Evolutionary conservation across 2,329 filamentous ascomycete species (phyloP).

Genomic region (Neurospora sp.): DNA sequence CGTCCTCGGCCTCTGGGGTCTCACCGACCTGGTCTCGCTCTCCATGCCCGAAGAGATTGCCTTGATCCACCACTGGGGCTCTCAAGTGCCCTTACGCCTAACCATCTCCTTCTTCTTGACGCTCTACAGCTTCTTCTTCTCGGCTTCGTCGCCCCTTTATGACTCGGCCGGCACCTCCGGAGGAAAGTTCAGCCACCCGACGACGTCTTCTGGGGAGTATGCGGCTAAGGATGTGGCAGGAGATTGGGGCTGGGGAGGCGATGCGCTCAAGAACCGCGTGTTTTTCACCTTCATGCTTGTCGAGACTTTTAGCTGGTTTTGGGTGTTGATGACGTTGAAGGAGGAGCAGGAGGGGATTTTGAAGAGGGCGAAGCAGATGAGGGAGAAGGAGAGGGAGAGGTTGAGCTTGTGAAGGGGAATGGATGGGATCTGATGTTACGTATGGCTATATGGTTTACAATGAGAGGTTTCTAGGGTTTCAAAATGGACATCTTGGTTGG

Average conservation of each 20-base stretch:
- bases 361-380: background rate
- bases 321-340: constrained; percentile 63
- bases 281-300: constrained; percentile 79
- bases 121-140: constrained; percentile 56
- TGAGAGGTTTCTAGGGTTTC: background rate
- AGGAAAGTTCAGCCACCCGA: constrained; percentile 5
- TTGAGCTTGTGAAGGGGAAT: too few species aligned
- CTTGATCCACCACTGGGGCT: constrained; percentile 53
- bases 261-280: constrained; percentile 71
- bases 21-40: constrained; percentile 56
- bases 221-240: background rate
- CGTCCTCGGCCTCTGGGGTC: constrained; percentile 50
- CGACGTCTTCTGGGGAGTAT: constrained; percentile 7
- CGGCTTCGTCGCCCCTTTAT: constrained; percentile 39
- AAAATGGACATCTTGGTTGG: background rate
- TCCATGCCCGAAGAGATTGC: constrained; percentile 59
- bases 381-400: background rate
- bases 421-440: too few species aligned
- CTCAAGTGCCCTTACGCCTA: constrained; percentile 52
- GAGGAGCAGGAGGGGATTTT: constrained; percentile 42
- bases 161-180: constrained; percentile 20
- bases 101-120: constrained; percentile 51
- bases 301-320: constrained; percentile 81
- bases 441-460: too few species aligned
- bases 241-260: constrained; percentile 41